Percentiles rank a stretch among this genome's conserved stretches.
Evolutionary conservation across 169 alveolate species (phyloP).

Genomic region (Plasmodium malariae): DNA sequence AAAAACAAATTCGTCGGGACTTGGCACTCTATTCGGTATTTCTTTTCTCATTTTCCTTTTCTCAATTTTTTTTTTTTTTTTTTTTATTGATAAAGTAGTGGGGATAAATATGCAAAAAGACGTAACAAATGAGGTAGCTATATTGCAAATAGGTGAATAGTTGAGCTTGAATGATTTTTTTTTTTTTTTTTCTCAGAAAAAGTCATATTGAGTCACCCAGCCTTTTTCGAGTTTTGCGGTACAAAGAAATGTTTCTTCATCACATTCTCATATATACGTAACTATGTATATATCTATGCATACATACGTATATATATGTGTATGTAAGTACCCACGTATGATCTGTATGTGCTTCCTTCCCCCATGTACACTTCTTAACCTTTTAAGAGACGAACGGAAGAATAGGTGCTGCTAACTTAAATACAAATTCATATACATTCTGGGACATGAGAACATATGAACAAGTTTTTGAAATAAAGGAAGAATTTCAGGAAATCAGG

Average conservation of each 20-base stretch:
- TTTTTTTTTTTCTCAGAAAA: slow-evolving; percentile 76
- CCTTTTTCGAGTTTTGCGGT: slow-evolving; percentile 87
- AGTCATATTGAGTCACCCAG: slow-evolving; percentile 84
- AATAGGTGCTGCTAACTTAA: slow-evolving; percentile 85
- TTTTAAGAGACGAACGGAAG: slow-evolving; percentile 81
- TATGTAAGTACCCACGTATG: neutral
- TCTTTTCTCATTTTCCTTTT: neutral
- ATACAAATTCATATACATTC: slow-evolving; percentile 81
- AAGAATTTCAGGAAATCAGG: slow-evolving; percentile 76
- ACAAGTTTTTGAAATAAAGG: slow-evolving; percentile 63
- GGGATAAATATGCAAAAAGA: slow-evolving; percentile 24
- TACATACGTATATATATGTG: neutral
- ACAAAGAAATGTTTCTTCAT: slow-evolving; percentile 10
- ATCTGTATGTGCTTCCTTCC: neutral
- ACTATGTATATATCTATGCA: neutral
- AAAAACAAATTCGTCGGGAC: slow-evolving; percentile 50
- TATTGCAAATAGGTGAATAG: too few species aligned
- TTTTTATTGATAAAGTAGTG: neutral
- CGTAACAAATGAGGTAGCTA: slow-evolving; percentile 52
- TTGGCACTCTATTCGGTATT: slow-evolving; percentile 59
- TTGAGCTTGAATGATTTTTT: slow-evolving; percentile 49
- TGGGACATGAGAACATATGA: slow-evolving; percentile 80
- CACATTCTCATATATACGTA: neutral
- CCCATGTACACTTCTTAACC: neutral
- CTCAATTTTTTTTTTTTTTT: too few species aligned